Evolutionary conservation across 495 filamentous ascomycete genomes (phyloP).

Genomic region (Bryoglossum gracile): DNA sequence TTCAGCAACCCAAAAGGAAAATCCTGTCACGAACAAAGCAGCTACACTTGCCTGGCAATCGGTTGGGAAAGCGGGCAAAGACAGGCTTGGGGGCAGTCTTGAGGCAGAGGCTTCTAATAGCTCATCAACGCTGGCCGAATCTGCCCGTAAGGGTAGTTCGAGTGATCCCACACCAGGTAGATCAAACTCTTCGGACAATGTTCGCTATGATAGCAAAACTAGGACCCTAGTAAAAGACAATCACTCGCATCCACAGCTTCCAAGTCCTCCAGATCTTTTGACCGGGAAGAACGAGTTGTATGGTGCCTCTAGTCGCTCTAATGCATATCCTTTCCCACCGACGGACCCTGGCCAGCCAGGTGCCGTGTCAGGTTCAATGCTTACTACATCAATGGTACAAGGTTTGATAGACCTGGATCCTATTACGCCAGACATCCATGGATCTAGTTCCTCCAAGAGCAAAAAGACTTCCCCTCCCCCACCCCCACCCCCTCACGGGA

Average conservation of each 20-base stretch:
- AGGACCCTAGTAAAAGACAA: slow-evolving; percentile 17
- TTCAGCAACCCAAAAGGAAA: slow-evolving; percentile 28
- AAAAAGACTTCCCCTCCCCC: slow-evolving; percentile 28
- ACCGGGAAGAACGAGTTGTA: slow-evolving; percentile 16
- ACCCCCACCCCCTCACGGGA: slow-evolving; percentile 34
- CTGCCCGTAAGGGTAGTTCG: slow-evolving; percentile 12
- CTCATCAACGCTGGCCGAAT: slow-evolving; percentile 16
- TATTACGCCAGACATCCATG: background rate
- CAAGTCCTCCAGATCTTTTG: slow-evolving; percentile 16
- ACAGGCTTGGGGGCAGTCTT: slow-evolving; percentile 30
- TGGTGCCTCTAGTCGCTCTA: slow-evolving; percentile 8
- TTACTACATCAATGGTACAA: slow-evolving; percentile 11
- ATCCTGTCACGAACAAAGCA: slow-evolving; percentile 66
- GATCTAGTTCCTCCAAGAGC: slow-evolving; percentile 15
- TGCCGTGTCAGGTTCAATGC: slow-evolving; percentile 16
- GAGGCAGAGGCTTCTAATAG: slow-evolving; percentile 26
- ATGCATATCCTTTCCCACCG: slow-evolving; percentile 24
- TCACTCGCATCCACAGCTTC: background rate
- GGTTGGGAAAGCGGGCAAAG: slow-evolving; percentile 21
- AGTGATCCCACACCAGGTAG: slow-evolving; percentile 9
- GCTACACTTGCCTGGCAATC: slow-evolving; percentile 80
- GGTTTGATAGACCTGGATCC: slow-evolving; percentile 20
- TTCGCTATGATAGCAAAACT: slow-evolving; percentile 24
- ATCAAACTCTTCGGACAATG: slow-evolving; percentile 11
- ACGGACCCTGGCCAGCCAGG: slow-evolving; percentile 20